Conservation (phyloP, 139 green algal genomes). For the Volvox reticuliferus region DNA sequence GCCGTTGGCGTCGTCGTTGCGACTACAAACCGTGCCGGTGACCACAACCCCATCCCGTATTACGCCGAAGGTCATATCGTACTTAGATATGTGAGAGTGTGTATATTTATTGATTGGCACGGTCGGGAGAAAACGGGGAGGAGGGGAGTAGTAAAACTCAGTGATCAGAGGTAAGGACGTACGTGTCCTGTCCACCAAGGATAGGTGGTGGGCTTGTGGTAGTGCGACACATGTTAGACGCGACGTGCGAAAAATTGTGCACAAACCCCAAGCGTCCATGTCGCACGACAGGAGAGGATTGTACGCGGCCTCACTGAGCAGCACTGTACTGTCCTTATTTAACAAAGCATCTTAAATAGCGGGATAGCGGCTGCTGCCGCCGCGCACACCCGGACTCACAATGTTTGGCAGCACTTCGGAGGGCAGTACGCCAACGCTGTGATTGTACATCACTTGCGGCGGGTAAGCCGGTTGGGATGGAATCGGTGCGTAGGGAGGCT, state of each 20-base stretch:
- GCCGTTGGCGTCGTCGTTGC: conserved; percentile 1
- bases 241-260: not conserved
- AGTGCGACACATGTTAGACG: not conserved
- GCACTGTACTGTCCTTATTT: no score
- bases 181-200: no score
- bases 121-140: not conserved
- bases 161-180: not conserved
- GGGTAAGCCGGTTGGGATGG: not conserved
- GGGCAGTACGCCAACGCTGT: not conserved
- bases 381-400: not conserved
- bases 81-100: not conserved
- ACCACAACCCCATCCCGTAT: not conserved
- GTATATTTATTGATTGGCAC: not conserved
- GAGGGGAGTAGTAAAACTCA: no score
- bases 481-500: not conserved
- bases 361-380: not conserved
- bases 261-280: not conserved
- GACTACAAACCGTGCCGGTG: not conserved
- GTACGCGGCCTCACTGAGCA: not conserved
- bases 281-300: not conserved
- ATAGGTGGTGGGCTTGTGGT: not conserved
- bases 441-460: not conserved
- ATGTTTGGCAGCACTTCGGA: not conserved
- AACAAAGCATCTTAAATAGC: no score
- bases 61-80: not conserved